A percentile compares a stretch with the other conserved stretches of the same genome.
These are phyloP conservation scores for Magnusiomyces paraingens DNA, from an alignment of 1,139 yeast species.

Conservation along the genomic window DNA sequence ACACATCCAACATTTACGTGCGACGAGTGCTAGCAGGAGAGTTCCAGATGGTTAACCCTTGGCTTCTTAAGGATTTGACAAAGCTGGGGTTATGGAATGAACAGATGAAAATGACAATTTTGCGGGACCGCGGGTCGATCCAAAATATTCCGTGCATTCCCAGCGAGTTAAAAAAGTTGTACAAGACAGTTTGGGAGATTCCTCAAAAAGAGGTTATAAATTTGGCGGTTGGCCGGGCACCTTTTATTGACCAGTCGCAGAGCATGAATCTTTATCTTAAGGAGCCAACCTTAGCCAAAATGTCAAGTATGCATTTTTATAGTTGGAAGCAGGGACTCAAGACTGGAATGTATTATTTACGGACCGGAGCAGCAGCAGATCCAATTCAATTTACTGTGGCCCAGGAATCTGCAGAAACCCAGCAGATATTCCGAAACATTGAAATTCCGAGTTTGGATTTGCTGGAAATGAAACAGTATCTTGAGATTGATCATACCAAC, in stretches of 20 bases:
- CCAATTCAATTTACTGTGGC: constrained; percentile 92
- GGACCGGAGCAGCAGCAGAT: constrained; percentile 92
- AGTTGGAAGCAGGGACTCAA: constrained; percentile 96
- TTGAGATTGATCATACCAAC: background rate
- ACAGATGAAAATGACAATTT: constrained; percentile 71
- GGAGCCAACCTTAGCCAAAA: constrained; percentile 86
- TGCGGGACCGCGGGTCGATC: constrained; percentile 79
- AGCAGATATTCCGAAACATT: background rate
- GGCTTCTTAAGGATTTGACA: constrained; percentile 70
- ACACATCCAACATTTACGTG: constrained; percentile 79
- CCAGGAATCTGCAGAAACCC: constrained; percentile 27
- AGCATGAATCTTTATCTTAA: constrained; percentile 79
- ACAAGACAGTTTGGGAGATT: constrained; percentile 96
- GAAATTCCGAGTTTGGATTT: background rate
- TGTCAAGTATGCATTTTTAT: constrained; percentile 96
- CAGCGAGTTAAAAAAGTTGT: constrained; percentile 63
- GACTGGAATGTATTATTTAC: constrained; percentile 92
- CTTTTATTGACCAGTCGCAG: constrained; percentile 92
- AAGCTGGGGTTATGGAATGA: constrained; percentile 81
- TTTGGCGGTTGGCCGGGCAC: constrained; percentile 93
- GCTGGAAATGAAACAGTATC: background rate
- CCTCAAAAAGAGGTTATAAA: constrained; percentile 84
- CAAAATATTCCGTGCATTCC: constrained; percentile 76
- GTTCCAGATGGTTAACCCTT: constrained; percentile 82
- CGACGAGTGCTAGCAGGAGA: constrained; percentile 86